Conservation (phyloP, 768 basidiomycete species). For the Agrocybe praecox region DNA sequence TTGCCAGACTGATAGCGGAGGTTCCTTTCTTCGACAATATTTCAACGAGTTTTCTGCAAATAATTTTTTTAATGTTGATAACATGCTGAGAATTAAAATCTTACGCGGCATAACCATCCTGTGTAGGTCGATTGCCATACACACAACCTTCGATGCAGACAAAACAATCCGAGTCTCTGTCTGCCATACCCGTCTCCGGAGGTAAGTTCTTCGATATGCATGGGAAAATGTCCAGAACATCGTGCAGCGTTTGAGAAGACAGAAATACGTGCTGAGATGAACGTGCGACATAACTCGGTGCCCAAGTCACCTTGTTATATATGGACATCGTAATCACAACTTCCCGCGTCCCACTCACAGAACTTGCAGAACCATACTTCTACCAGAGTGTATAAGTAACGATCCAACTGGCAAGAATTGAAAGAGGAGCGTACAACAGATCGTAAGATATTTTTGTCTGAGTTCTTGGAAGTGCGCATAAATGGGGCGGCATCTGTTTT, state of each 20-base stretch:
- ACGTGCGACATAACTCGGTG: conserved; percentile 58
- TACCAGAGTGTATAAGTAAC: conserved; percentile 8
- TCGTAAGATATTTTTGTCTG: conserved; percentile 64
- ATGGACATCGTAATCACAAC: conserved; percentile 63
- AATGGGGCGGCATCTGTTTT: conserved; percentile 58
- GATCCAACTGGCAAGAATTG: background rate
- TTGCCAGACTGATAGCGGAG: conserved; percentile 35
- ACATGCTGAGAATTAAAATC: conserved; percentile 2
- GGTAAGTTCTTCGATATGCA: conserved; percentile 63
- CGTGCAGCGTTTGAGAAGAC: conserved; percentile 73
- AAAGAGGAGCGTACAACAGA: conserved; percentile 34
- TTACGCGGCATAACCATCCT: conserved; percentile 60
- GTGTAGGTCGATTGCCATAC: conserved; percentile 55
- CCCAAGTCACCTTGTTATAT: conserved; percentile 63
- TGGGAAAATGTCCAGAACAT: conserved; percentile 59
- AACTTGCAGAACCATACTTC: conserved; percentile 28
- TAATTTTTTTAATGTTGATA: background rate
- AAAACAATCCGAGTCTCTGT: conserved; percentile 38
- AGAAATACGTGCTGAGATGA: conserved; percentile 69
- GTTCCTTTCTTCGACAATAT: conserved; percentile 25
- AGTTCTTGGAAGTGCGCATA: conserved; percentile 62
- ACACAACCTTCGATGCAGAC: conserved; percentile 63
- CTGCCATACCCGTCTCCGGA: conserved; percentile 29
- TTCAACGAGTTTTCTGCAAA: conserved; percentile 46
- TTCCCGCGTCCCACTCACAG: conserved; percentile 25